A percentile compares a stretch with the other conserved stretches of the same genome.
Conservation (phyloP, 164 flowering plant genomes). For the Nelumbo lutea region DNA sequence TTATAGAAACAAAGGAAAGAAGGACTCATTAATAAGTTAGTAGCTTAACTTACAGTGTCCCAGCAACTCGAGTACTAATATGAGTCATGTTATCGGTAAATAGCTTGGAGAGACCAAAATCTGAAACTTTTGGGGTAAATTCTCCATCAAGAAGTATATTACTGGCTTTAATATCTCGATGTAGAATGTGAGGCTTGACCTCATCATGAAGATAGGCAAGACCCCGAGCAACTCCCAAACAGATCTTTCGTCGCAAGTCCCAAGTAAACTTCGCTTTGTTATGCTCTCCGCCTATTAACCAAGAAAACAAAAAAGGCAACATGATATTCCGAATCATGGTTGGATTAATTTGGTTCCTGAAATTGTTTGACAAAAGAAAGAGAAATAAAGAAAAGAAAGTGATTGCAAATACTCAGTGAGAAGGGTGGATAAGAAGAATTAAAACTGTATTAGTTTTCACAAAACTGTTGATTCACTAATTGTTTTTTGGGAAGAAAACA, state of each 20-base stretch:
- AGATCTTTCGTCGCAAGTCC: slow-evolving; percentile 19
- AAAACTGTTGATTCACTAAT: no score
- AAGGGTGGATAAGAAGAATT: no score
- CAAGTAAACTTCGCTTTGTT: slow-evolving; percentile 16
- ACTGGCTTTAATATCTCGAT: slow-evolving; percentile 35
- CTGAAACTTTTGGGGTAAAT: slow-evolving; percentile 29
- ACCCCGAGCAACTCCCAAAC: slow-evolving; percentile 27
- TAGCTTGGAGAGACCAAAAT: slow-evolving; percentile 36
- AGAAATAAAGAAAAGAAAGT: no score
- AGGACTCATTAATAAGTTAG: no score
- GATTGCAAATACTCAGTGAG: no score
- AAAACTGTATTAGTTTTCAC: no score
- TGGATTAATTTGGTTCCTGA: no score
- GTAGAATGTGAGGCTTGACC: slow-evolving; percentile 27
- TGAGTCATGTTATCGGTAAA: slow-evolving; percentile 20
- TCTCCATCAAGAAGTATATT: slow-evolving; percentile 34
- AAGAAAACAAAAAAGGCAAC: background rate
- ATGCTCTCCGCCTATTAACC: slow-evolving; percentile 12
- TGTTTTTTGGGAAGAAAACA: no score
- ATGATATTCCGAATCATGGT: no score
- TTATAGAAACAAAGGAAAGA: background rate
- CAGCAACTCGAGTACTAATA: slow-evolving; percentile 35
- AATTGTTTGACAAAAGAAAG: no score
- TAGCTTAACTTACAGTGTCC: slow-evolving; percentile 27
- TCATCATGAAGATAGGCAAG: slow-evolving; percentile 33